Conservation (phyloP, 2,329 filamentous ascomycete species). For the Claviceps sp. region DNA sequence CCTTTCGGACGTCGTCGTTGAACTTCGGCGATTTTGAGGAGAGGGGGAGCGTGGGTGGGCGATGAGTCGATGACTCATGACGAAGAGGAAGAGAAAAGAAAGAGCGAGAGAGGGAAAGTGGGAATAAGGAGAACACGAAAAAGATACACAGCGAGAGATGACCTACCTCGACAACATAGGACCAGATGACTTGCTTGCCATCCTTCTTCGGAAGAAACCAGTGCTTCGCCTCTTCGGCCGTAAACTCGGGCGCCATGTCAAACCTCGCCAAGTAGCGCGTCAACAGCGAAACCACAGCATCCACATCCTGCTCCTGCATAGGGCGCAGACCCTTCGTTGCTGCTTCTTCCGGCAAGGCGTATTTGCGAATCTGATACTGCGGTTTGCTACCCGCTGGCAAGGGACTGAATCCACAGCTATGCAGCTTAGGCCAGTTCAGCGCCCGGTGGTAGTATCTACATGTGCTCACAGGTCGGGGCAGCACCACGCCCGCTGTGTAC, state of each 20-base stretch:
- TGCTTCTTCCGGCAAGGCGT: slow-evolving; percentile 64
- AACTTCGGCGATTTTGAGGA: too few species aligned
- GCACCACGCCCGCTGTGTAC: slow-evolving; percentile 82
- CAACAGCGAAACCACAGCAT: slow-evolving; percentile 60
- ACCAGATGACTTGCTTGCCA: slow-evolving; percentile 75
- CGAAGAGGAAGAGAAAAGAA: background rate
- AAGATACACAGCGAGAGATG: too few species aligned
- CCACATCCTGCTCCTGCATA: slow-evolving; percentile 69
- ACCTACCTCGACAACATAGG: slow-evolving; percentile 71
- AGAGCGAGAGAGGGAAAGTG: background rate
- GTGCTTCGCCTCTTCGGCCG: slow-evolving; percentile 68
- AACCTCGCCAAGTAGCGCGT: slow-evolving; percentile 67
- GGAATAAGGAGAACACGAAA: too few species aligned
- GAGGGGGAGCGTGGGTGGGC: too few species aligned
- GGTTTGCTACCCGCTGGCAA: slow-evolving; percentile 75
- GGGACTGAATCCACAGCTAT: slow-evolving; percentile 87
- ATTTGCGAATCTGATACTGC: slow-evolving; percentile 72
- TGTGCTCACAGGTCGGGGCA: slow-evolving; percentile 84
- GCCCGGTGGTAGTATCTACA: slow-evolving; percentile 92
- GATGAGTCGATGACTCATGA: too few species aligned
- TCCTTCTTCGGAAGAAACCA: slow-evolving; percentile 64
- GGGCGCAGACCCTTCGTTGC: slow-evolving; percentile 60
- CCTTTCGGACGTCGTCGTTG: too few species aligned
- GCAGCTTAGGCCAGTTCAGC: slow-evolving; percentile 90
- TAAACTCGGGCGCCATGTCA: slow-evolving; percentile 73